These are phyloP conservation scores for Trichophyton mentagrophytes DNA, from an alignment of 2,329 filamentous ascomycete genomes.

Conservation along the genomic window DNA sequence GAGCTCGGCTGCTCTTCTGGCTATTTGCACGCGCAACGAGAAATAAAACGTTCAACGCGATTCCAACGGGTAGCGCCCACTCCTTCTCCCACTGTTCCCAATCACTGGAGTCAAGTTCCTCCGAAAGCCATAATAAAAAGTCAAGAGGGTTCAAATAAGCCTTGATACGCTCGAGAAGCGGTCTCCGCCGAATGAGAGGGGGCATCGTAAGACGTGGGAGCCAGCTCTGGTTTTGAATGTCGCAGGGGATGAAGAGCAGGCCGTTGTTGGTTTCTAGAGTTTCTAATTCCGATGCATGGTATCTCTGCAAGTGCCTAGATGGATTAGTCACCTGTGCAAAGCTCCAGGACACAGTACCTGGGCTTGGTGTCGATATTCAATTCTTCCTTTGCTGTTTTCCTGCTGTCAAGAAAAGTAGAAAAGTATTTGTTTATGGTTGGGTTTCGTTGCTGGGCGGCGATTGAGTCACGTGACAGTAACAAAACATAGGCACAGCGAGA, in stretches of 20 bases:
- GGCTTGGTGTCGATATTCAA: neutral
- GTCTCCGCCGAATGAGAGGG: constrained; percentile 66
- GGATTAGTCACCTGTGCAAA: neutral
- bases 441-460: no score
- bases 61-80: constrained; percentile 61
- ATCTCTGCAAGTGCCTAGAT: neutral
- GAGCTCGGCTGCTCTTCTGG: constrained; percentile 38
- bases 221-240: neutral
- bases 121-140: constrained; percentile 77
- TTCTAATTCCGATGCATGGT: neutral
- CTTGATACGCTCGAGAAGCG: constrained; percentile 68
- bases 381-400: neutral
- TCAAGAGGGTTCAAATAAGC: constrained; percentile 76
- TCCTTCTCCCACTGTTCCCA: constrained; percentile 67
- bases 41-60: constrained; percentile 66
- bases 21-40: constrained; percentile 72
- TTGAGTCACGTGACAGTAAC: no score
- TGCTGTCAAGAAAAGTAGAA: neutral
- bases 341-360: neutral
- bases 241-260: neutral
- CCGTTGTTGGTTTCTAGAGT: neutral
- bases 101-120: constrained; percentile 82
- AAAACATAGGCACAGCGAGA: no score
- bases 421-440: neutral
- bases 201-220: constrained; percentile 44